These are phyloP conservation scores for Phytopythium kandeliae DNA, from an alignment of 352 stramenopile genomes.

Conservation along the genomic window DNA sequence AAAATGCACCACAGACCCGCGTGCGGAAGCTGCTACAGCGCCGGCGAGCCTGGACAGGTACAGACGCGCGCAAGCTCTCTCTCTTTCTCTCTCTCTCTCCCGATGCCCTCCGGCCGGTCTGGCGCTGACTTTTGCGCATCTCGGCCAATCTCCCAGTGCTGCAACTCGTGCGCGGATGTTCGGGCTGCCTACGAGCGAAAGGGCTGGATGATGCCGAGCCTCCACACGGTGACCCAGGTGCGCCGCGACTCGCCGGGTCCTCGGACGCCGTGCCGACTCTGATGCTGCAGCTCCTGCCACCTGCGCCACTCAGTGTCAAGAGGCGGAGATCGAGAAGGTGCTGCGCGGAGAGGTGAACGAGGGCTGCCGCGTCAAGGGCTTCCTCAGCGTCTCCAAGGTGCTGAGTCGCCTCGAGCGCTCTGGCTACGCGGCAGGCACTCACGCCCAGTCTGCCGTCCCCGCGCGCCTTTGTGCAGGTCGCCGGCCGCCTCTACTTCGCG, in stretches of 20 bases:
- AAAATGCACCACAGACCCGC: slow-evolving; percentile 23
- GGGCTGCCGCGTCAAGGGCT: slow-evolving; percentile 72
- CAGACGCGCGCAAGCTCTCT: background rate
- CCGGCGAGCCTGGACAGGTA: slow-evolving; percentile 52
- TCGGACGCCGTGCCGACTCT: too few species aligned
- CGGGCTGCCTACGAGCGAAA: slow-evolving; percentile 58
- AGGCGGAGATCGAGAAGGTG: slow-evolving; percentile 70
- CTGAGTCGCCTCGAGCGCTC: background rate
- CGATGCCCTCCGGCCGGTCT: too few species aligned
- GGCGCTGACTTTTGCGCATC: background rate
- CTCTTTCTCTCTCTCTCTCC: too few species aligned
- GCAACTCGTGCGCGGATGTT: slow-evolving; percentile 60
- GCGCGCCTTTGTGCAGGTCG: slow-evolving; percentile 27
- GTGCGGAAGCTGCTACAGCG: slow-evolving; percentile 77
- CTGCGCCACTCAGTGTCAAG: slow-evolving; percentile 43
- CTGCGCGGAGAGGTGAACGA: slow-evolving; percentile 69
- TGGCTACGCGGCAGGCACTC: background rate
- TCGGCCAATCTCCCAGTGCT: slow-evolving; percentile 26
- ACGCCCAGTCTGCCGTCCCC: background rate
- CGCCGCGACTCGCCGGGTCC: too few species aligned
- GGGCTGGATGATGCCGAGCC: slow-evolving; percentile 74
- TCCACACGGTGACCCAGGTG: slow-evolving; percentile 68
- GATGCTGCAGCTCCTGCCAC: background rate
- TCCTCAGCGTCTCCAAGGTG: slow-evolving; percentile 74
- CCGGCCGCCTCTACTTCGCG: slow-evolving; percentile 76